A percentile compares a stretch with the other conserved stretches of the same genome.
Conservation (phyloP, 345 rosid species). For the Linum lewisii region DNA sequence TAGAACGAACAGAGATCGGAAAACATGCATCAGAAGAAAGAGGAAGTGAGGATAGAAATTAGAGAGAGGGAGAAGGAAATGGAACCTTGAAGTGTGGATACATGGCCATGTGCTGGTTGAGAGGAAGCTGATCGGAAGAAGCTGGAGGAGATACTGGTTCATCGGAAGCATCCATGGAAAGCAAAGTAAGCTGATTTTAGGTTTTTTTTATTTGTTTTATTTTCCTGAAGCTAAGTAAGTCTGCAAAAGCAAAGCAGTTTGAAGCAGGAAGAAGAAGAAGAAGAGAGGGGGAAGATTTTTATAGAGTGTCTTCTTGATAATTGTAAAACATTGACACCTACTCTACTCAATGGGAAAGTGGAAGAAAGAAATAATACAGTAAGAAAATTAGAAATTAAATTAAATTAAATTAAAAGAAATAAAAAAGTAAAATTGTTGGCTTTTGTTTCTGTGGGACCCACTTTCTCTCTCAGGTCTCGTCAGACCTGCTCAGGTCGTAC, state of each 20-base stretch:
- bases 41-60: not conserved
- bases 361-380: too few species aligned
- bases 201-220: not conserved
- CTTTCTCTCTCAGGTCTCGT: not conserved
- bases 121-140: not conserved
- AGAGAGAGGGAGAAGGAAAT: not conserved
- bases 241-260: not conserved
- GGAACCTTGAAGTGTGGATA: conserved; percentile 18
- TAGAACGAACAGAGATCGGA: conserved; percentile 7
- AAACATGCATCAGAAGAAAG: not conserved
- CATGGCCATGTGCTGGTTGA: conserved; percentile 8
- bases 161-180: not conserved
- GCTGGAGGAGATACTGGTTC: not conserved
- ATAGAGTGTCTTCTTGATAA: not conserved
- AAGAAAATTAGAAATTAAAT: not conserved
- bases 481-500: conserved; percentile 1
- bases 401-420: not conserved
- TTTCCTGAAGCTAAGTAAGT: not conserved
- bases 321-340: not conserved
- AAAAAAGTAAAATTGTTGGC: not conserved
- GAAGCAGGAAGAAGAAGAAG: not conserved
- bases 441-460: not conserved
- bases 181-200: not conserved
- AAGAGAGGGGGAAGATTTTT: not conserved
- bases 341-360: not conserved